Percentiles rank a stretch among this genome's conserved stretches.
Conservation (phyloP, 352 stramenopile species). For the Pythium dissotocum region DNA sequence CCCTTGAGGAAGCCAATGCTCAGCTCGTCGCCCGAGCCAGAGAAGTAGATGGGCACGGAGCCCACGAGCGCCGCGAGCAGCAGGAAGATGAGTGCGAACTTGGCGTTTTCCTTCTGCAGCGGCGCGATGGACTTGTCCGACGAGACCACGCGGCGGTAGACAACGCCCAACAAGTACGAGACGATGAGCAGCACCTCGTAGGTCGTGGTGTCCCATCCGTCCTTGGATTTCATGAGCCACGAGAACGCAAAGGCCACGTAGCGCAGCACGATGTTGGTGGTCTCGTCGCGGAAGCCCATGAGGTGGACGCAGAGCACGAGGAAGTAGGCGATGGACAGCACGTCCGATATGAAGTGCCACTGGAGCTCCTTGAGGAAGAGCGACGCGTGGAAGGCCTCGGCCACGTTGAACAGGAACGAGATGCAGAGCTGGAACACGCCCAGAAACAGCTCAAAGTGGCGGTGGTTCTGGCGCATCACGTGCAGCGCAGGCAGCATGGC, state of each 20-base stretch:
- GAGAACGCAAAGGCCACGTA: constrained; percentile 81
- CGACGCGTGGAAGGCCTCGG: constrained; percentile 61
- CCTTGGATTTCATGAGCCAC: constrained; percentile 87
- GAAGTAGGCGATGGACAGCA: constrained; percentile 86
- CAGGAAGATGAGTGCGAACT: constrained; percentile 48
- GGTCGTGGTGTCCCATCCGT: constrained; percentile 71
- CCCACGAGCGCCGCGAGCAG: constrained; percentile 43
- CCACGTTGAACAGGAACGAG: constrained; percentile 82
- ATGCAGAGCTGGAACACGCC: constrained; percentile 81
- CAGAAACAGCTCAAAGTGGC: constrained; percentile 90
- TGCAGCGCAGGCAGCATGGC: constrained; percentile 75
- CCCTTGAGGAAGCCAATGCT: constrained; percentile 61
- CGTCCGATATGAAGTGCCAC: constrained; percentile 89
- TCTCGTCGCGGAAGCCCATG: constrained; percentile 81
- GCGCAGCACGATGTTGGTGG: constrained; percentile 82
- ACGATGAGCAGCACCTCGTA: constrained; percentile 72
- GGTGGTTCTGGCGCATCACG: constrained; percentile 80
- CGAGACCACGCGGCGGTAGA: constrained; percentile 55
- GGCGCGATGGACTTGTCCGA: constrained; percentile 48
- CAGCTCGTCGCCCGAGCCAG: constrained; percentile 36
- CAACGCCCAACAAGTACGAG: constrained; percentile 53
- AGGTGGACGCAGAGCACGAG: constrained; percentile 84
- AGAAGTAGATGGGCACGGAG: constrained; percentile 53
- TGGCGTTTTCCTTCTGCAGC: constrained; percentile 56
- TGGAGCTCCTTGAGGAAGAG: constrained; percentile 74